Percentiles rank a stretch among this genome's conserved stretches.
These are phyloP conservation scores for Aureobasidium sp. DNA, from an alignment of 2,329 filamentous ascomycete species.

Conservation along the genomic window DNA sequence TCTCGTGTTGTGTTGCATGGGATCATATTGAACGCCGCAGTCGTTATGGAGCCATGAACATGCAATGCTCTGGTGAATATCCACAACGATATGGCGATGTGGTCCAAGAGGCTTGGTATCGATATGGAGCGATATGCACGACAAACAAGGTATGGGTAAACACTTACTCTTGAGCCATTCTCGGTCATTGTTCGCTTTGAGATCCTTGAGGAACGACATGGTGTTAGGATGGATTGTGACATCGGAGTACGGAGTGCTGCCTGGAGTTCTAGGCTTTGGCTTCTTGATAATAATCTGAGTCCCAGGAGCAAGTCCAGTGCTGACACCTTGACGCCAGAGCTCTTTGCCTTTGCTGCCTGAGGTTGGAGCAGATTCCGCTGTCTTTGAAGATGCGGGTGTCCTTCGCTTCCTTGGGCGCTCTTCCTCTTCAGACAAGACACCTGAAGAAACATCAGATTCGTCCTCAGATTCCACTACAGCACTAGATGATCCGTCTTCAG, in stretches of 20 bases:
- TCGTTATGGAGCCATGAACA: not conserved
- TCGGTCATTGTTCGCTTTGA: slow-evolving; percentile 55
- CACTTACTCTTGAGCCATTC: slow-evolving; percentile 56
- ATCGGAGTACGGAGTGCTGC: slow-evolving; percentile 51
- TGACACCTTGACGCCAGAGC: slow-evolving; percentile 51
- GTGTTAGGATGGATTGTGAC: slow-evolving; percentile 58
- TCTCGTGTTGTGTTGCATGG: not conserved
- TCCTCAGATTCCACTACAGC: slow-evolving; percentile 31
- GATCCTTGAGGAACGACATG: slow-evolving; percentile 52
- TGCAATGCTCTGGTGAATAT: not conserved
- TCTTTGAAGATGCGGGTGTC: slow-evolving; percentile 20
- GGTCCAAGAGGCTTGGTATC: not conserved
- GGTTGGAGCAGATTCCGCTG: not conserved
- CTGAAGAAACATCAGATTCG: slow-evolving; percentile 36
- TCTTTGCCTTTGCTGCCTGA: slow-evolving; percentile 37
- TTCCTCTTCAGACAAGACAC: slow-evolving; percentile 21
- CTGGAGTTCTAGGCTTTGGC: slow-evolving; percentile 54
- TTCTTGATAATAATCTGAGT: slow-evolving; percentile 57
- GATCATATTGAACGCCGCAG: not conserved
- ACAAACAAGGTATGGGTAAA: not conserved
- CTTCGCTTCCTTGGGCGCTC: slow-evolving; percentile 19
- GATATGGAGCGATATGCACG: not conserved
- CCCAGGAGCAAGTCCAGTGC: slow-evolving; percentile 49
- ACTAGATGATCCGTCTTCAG: slow-evolving; percentile 24
- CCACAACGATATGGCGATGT: not conserved